These are phyloP conservation scores for Hanseniaspora uvarum DNA, from an alignment of 1,139 yeast genomes.

Conservation along the genomic window DNA sequence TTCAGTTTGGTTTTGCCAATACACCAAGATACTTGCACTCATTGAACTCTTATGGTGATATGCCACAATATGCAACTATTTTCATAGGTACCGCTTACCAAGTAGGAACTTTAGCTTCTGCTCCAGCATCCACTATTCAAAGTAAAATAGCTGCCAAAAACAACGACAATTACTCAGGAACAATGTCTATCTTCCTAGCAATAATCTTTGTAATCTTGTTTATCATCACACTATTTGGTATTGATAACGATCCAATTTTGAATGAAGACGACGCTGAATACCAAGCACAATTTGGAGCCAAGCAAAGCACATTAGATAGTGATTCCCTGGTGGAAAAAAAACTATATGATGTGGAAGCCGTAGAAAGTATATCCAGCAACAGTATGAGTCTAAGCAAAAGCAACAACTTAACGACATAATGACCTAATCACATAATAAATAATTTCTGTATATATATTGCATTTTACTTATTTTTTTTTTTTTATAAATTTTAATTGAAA, in stretches of 20 bases:
- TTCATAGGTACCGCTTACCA: constrained; percentile 59
- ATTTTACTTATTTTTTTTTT: not conserved
- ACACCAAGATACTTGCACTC: constrained; percentile 37
- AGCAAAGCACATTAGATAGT: not conserved
- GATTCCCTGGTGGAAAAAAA: not conserved
- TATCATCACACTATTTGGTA: constrained; percentile 55
- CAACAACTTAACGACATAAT: not conserved
- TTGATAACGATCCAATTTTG: constrained; percentile 43
- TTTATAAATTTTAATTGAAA: too few relatives aligned
- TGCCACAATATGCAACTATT: constrained; percentile 49
- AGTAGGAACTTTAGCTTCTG: constrained; percentile 72
- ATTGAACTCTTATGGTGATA: constrained; percentile 42
- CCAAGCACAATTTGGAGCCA: not conserved
- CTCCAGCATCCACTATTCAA: constrained; percentile 78
- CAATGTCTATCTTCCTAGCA: constrained; percentile 76
- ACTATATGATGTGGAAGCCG: not conserved
- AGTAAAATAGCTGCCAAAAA: constrained; percentile 52
- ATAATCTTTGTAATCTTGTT: constrained; percentile 60
- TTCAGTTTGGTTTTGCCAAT: constrained; percentile 75
- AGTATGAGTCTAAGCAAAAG: not conserved
- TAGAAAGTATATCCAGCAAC: constrained; percentile 6
- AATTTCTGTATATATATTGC: not conserved
- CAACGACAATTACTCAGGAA: constrained; percentile 47
- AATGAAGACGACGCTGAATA: constrained; percentile 20
- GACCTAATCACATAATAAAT: not conserved